Evolutionary conservation across 2,329 filamentous ascomycete species (phyloP), one percentile per base, ranked within the genome.

Genomic region (Aspergillus vadensis): DNA sequence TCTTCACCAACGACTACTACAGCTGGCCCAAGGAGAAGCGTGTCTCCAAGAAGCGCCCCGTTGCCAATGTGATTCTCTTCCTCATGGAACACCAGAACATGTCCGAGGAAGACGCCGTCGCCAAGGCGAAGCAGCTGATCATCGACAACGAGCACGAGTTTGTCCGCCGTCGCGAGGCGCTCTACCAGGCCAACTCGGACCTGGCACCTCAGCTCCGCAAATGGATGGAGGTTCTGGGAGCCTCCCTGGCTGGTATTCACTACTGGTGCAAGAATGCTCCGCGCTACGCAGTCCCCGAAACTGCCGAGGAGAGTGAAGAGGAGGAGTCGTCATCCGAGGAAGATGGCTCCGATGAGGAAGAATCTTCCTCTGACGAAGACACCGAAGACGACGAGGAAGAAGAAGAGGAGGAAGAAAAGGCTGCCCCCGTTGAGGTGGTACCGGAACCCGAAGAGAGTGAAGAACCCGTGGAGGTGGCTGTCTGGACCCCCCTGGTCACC

Each of bases 1-100:
- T 61, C 58, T 63, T 63, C 41, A 61, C 58, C 41, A 63, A 63
- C 39, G 61, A 63, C 53, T 63, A 61, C 55, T 63, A 61, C 38
- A 63, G 61, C 58, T 63, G 61, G 61, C 49, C 59, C 27, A 58
- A 58, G 27, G 59, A 63, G 39, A 61, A 61, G 48, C 58, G 52
- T 32, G 32, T 55, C 25, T 51, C 49, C 15, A 62, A 57, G 53
- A 54, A 41, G 49, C 32, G 53, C 47, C 52, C 43, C 36, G 56
- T 61, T 15, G 55, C 59, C 55, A 63, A 63, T 23, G 59, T 61
- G 19, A 61, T 61, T 17, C 38, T 58, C 2, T 61, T 61, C 55
- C 52, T 61, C 27, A 63, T 57, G 55, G 43, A 58, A 21, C 54
- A 58, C 59, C 49, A 63, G 48, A 49, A 56, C 32, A 55, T 63